Base-by-base conservation (phyloP, 2,329 filamentous ascomycete species). In the Alternaria rosae region DNA sequence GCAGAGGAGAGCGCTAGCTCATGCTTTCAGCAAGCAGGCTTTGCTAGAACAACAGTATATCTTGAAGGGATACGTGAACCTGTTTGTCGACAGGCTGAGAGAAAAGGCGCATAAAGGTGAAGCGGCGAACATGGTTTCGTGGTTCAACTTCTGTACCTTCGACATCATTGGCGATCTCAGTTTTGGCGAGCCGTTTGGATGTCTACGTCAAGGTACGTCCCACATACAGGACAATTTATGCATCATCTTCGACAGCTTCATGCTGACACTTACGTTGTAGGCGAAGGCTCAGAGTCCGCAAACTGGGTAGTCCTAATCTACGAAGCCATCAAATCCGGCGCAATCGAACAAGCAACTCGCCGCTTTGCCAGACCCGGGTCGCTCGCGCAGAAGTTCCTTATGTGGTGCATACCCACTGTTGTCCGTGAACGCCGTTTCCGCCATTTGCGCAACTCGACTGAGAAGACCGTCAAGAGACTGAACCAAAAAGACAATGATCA, bases 21-120 rank as follows among this genome's bases (percentile, higher is more conserved):
- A 82, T 66, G 78, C 79, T 10, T 82, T 83, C 66, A 76, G 72
- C 6, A 76, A 80, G 48, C 77, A 78, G 59, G 79, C 79, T 2
- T 54, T 83, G 38, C 64, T 76, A 23, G 75, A 79, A 53, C 80
- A 83, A 57, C 77, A 81, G 64, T 72, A 75, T 1, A 75, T 81
- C 66, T 54, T 85, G 61, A 71, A 76, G 57, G 62, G 66, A 0
- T 82, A 84, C 64, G 77, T 82, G 20, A 72, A 80, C 48, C 63
- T 82, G 10, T 76, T 84, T 35, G 73, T 84, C 26, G 47, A 69
- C 7, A 76, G 75, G 26, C 65, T 85, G 28, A 71, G 68, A 60
- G 79, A 78, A 66, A 70, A 78, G 66, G 70, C 70, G 6, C 60
- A 73, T 11, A 70, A 62, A 15, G 69, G 76, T 12, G 64, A 73